Evolutionary conservation across 495 filamentous ascomycete species (phyloP).

Genomic region (Amorphotheca resinae): DNA sequence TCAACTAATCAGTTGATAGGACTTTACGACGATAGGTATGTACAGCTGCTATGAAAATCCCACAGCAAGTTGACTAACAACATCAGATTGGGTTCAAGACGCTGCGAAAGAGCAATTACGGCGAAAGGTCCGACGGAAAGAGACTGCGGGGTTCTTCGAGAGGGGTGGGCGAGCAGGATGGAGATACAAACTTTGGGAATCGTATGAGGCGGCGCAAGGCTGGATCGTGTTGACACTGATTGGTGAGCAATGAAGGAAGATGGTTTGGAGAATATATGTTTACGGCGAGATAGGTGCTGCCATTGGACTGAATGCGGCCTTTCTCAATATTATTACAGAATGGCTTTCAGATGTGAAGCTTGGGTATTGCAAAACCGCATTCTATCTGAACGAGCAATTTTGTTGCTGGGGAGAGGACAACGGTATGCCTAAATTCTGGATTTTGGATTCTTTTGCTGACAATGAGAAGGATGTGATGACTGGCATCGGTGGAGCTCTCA

Average conservation of each 20-base stretch:
- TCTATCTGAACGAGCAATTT: constrained; percentile 96
- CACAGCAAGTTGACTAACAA: constrained; percentile 2
- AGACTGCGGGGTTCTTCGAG: constrained; percentile 64
- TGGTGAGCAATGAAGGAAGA: constrained; percentile 26
- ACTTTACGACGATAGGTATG: constrained; percentile 85
- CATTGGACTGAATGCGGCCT: constrained; percentile 86
- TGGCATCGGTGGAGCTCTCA: constrained; percentile 85
- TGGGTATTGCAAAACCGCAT: constrained; percentile 85
- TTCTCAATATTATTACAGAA: constrained; percentile 92
- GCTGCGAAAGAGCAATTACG: constrained; percentile 80
- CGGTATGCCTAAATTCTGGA: constrained; percentile 33
- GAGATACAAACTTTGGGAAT: constrained; percentile 70
- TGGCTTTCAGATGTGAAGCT: constrained; percentile 95
- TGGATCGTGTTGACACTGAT: constrained; percentile 97
- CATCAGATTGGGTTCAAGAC: constrained; percentile 83
- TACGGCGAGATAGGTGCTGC: constrained; percentile 43
- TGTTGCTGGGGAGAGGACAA: constrained; percentile 96
- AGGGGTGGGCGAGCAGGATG: constrained; percentile 61
- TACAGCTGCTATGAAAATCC: neutral
- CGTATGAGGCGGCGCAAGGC: constrained; percentile 92
- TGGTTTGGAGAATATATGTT: constrained; percentile 1
- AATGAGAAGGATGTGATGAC: constrained; percentile 60
- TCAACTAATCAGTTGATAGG: constrained; percentile 21
- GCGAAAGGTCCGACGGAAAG: constrained; percentile 60
- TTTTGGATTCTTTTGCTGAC: constrained; percentile 19